Evolutionary conservation across 2,329 filamentous ascomycete genomes (phyloP).

Genomic region (Sphaerulina vaccinii): DNA sequence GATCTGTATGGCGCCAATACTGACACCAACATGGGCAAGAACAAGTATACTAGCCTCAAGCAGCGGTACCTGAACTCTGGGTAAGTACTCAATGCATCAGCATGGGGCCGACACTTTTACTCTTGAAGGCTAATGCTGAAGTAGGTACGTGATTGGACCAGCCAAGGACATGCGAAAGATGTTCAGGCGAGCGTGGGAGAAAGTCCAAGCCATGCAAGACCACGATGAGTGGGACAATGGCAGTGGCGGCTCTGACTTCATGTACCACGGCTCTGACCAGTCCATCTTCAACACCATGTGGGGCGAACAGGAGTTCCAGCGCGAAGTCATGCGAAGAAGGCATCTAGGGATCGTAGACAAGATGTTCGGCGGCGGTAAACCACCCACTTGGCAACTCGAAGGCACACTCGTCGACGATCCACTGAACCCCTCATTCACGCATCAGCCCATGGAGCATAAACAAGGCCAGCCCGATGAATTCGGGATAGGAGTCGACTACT

Average conservation of each 20-base stretch:
- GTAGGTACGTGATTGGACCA: constrained; percentile 28
- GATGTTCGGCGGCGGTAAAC: constrained; percentile 14
- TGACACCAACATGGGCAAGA: constrained; percentile 38
- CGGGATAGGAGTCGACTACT: constrained; percentile 34
- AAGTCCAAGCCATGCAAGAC: constrained; percentile 22
- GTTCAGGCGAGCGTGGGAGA: constrained; percentile 27
- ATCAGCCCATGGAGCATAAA: constrained; percentile 36
- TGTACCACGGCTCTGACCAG: constrained; percentile 23
- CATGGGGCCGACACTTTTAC: not conserved
- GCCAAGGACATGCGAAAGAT: constrained; percentile 27
- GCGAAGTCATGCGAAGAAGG: constrained; percentile 29
- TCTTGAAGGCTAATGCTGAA: not conserved
- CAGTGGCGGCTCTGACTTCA: constrained; percentile 26
- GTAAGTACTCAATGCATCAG: not conserved
- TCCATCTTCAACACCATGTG: constrained; percentile 31
- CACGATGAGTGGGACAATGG: constrained; percentile 30
- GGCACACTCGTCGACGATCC: constrained; percentile 22
- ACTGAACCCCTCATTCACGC: constrained; percentile 22
- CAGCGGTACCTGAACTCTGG: constrained; percentile 31
- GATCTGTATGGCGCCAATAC: constrained; percentile 45
- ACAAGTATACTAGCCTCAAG: constrained; percentile 33
- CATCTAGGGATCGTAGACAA: constrained; percentile 18
- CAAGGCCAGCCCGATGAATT: constrained; percentile 42
- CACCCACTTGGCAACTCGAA: constrained; percentile 21
- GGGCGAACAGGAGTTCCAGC: constrained; percentile 35